These are phyloP conservation scores for Nitzschia sp. DNA, from an alignment of 108 stramenopile genomes.

Conservation along the genomic window DNA sequence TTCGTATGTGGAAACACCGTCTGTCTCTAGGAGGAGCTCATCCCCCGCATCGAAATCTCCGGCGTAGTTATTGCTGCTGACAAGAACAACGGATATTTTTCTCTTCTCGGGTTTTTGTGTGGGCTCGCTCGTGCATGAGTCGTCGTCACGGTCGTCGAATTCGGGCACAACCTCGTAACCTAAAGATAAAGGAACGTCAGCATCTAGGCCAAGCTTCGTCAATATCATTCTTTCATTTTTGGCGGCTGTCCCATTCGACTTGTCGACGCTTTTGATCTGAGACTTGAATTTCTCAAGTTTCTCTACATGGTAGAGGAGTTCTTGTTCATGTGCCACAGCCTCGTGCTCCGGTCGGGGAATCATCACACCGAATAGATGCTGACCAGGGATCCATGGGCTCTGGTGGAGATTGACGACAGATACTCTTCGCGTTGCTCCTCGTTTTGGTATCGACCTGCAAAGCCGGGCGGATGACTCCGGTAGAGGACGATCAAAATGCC, in stretches of 20 bases:
- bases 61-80: background rate
- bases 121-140: background rate
- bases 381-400: constrained; percentile 31
- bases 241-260: background rate
- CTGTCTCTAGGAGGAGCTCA: constrained; percentile 16
- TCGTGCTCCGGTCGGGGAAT: constrained; percentile 42
- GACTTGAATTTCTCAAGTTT: background rate
- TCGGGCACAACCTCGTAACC: constrained; percentile 24
- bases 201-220: background rate
- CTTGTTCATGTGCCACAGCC: background rate
- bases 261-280: background rate
- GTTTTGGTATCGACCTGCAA: constrained; percentile 30
- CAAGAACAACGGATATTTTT: background rate
- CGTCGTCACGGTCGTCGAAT: background rate
- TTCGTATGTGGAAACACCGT: constrained; percentile 13
- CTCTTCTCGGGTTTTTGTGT: background rate
- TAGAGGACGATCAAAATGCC: constrained; percentile 65
- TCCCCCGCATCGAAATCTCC: background rate
- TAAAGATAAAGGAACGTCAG: background rate
- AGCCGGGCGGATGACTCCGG: constrained; percentile 61
- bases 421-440: background rate
- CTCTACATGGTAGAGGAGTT: background rate
- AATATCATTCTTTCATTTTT: background rate
- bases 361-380: constrained; percentile 40
- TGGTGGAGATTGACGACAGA: constrained; percentile 11